Evolutionary conservation across 2,329 filamentous ascomycete genomes (phyloP), one percentile per base, ranked within the genome.

Genomic region (Paraconiothyrium brasiliense): DNA sequence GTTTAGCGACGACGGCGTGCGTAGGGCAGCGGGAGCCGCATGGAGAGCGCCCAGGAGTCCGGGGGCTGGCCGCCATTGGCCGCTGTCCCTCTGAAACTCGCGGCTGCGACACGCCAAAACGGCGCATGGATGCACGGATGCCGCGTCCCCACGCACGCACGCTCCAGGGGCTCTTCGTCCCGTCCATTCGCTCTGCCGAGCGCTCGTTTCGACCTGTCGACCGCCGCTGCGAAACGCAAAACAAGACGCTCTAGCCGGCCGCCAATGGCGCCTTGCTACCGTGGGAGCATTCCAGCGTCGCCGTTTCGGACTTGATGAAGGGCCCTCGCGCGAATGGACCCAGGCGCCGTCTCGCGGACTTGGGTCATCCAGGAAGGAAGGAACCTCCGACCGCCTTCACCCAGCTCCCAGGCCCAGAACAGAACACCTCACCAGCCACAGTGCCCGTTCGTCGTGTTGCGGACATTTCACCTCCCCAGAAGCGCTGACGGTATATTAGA

Each of bases 251-350:
- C 22, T 27, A 6, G 16, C 50, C 30, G 56, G 60, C 58, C 64
- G 57, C 62, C 51, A 57, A 47, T 37, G 48, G 20, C 34, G n/a
- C 20, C 35, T 27, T 10, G 50, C n/a, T 20, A 5, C 35, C 34
- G 37, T 52, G 34, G 22, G 34, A 34, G 22, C n/a, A 4, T 22
- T 39, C 24, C 22, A 47, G 48, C 44, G 22, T 55, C 50, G 50
- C 48, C 59, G 58, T 64, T 61, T 64, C 65, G 65, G 58, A 62
- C 57, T 61, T 32, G 55, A 65, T 67, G 50, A 65, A 65, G 60
- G 61, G 57, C 41, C 34, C 44, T 52, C 48, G 9, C 56, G 22
- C 13, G 37, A 34, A 41, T 54, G 47, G 22, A 44, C 46, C 30
- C 20, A 48, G 5, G 14, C 22, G 8, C 46, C 46, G 46, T 30